phyloP scores from a whole-genome alignment of 2,329 filamentous ascomycete species.

The Colletotrichum lindemuthianum region DNA sequence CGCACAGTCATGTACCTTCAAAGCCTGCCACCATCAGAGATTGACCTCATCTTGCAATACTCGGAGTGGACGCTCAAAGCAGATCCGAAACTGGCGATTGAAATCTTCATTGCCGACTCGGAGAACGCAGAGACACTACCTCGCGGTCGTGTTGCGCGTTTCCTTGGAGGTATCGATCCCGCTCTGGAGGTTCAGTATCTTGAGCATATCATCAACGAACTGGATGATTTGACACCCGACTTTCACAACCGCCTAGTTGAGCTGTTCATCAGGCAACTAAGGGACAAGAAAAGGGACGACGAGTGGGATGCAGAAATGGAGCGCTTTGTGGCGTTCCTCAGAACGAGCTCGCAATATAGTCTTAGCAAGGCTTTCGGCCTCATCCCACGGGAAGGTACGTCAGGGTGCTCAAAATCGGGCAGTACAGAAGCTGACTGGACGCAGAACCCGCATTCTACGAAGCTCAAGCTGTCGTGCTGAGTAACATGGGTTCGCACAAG shows the following conservation, averaged over 20 bases:
- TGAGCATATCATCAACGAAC: slow-evolving; percentile 89
- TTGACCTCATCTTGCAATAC: slow-evolving; percentile 92
- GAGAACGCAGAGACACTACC: slow-evolving; percentile 91
- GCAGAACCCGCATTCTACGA: slow-evolving; percentile 88
- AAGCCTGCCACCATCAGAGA: slow-evolving; percentile 84
- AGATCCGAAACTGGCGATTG: slow-evolving; percentile 83
- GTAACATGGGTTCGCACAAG: slow-evolving; percentile 94
- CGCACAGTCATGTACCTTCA: slow-evolving; percentile 92
- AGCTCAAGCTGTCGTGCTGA: slow-evolving; percentile 87
- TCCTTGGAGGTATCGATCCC: slow-evolving; percentile 75
- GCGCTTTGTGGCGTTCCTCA: slow-evolving; percentile 79
- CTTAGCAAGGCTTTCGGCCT: slow-evolving; percentile 79
- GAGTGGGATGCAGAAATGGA: slow-evolving; percentile 68
- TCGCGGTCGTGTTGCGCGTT: slow-evolving; percentile 77
- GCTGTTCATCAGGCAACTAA: slow-evolving; percentile 70
- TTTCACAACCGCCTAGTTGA: slow-evolving; percentile 88
- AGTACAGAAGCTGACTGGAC: slow-evolving; percentile 32
- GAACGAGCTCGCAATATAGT: slow-evolving; percentile 82
- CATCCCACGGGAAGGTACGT: slow-evolving; percentile 81
- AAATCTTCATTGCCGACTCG: slow-evolving; percentile 91
- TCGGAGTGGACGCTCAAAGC: slow-evolving; percentile 85
- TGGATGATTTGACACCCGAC: slow-evolving; percentile 84
- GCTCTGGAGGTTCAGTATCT: slow-evolving; percentile 83
- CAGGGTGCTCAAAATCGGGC: background rate
- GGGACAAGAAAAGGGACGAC: slow-evolving; percentile 52